Evolutionary conservation across 495 filamentous ascomycete genomes (phyloP).

Genomic region (Choiromyces venosus): DNA sequence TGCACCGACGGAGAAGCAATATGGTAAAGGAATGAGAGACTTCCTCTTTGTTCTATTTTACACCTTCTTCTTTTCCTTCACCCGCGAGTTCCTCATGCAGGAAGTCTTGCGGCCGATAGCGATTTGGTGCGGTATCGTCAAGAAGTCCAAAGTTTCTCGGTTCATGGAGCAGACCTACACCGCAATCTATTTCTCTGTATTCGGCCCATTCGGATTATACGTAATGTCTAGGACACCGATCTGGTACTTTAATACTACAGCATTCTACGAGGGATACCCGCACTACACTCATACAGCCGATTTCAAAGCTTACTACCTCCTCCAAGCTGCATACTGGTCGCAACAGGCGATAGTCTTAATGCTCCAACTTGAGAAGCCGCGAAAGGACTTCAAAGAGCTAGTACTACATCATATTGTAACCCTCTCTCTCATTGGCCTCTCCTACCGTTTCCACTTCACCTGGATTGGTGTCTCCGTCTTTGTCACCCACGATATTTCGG

Average conservation of each 20-base stretch:
- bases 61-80: slow-evolving; percentile 81
- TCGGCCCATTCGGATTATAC: slow-evolving; percentile 82
- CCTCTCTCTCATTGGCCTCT: slow-evolving; percentile 75
- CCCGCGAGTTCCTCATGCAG: slow-evolving; percentile 96
- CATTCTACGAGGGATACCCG: slow-evolving; percentile 88
- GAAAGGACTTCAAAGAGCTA: slow-evolving; percentile 94
- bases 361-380: slow-evolving; percentile 85
- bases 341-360: slow-evolving; percentile 90
- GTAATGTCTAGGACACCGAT: slow-evolving; percentile 85
- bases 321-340: slow-evolving; percentile 93
- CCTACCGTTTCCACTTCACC: slow-evolving; percentile 97
- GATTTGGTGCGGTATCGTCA: slow-evolving; percentile 61
- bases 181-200: slow-evolving; percentile 83
- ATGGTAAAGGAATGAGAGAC: slow-evolving; percentile 84
- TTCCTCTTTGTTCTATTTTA: slow-evolving; percentile 87
- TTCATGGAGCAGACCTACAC: slow-evolving; percentile 99
- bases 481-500: slow-evolving; percentile 90
- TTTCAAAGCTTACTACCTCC: slow-evolving; percentile 97
- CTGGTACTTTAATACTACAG: slow-evolving; percentile 88
- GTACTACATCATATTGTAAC: slow-evolving; percentile 93
- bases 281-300: slow-evolving; percentile 73
- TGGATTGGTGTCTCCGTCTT: slow-evolving; percentile 97
- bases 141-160: slow-evolving; percentile 72
- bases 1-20: slow-evolving; percentile 56
- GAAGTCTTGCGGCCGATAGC: slow-evolving; percentile 77